Conservation (phyloP, 2,329 filamentous ascomycete species). For the Hypoxylon sp. region DNA sequence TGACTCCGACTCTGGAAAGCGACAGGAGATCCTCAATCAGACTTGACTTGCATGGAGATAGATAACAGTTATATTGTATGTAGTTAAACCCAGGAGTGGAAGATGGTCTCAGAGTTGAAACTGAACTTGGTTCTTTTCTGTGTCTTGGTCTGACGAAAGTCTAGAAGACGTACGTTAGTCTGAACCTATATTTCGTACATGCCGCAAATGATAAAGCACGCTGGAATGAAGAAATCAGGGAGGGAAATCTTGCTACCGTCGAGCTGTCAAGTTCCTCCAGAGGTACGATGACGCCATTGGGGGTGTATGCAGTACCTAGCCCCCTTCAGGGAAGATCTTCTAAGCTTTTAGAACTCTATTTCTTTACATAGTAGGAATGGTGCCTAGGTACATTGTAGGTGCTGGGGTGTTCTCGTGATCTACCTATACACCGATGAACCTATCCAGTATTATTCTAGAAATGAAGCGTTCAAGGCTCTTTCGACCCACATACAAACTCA, state of each 20-base stretch:
- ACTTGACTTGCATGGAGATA: neutral
- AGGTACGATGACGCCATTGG: conserved; percentile 32
- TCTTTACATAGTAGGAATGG: too few relatives aligned
- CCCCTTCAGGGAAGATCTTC: too few relatives aligned
- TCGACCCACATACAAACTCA: neutral
- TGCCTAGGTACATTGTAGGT: too few relatives aligned
- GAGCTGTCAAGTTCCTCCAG: neutral
- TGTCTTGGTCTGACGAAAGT: conserved; percentile 1
- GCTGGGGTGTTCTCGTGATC: too few relatives aligned
- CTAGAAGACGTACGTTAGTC: neutral
- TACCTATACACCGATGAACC: too few relatives aligned
- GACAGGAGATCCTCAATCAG: neutral
- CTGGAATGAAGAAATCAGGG: neutral
- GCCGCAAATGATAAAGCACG: neutral
- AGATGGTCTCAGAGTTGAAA: conserved; percentile 18
- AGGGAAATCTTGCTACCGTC: neutral
- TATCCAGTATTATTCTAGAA: neutral
- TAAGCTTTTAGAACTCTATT: too few relatives aligned
- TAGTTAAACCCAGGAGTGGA: conserved; percentile 8
- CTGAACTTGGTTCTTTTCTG: conserved; percentile 9
- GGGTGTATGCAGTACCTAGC: neutral
- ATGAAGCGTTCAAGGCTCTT: neutral
- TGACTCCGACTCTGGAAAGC: conserved; percentile 20
- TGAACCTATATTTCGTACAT: too few relatives aligned
- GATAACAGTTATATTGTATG: neutral